A percentile compares a stretch with the other conserved stretches of the same genome.
phyloP scores from a whole-genome alignment of 352 stramenopile species.

The Thraustochytrium sp. region DNA sequence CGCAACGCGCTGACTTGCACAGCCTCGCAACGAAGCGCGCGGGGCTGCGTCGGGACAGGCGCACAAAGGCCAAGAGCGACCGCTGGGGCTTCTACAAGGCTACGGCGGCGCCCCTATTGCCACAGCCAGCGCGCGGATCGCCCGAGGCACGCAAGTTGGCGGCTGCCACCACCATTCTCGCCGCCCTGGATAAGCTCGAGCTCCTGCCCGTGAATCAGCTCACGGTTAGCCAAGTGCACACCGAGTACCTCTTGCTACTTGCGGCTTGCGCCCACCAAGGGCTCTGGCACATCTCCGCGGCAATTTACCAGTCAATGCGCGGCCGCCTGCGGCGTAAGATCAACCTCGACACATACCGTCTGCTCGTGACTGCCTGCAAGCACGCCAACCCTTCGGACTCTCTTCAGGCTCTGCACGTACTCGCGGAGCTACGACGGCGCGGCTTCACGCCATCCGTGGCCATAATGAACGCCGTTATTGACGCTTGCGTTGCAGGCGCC shows the following conservation, averaged over 20 bases:
- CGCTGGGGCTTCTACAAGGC: slow-evolving; percentile 2
- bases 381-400: slow-evolving; percentile 1
- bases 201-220: slow-evolving; percentile 9
- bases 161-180: neutral
- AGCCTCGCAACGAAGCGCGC: neutral
- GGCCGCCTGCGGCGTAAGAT: neutral
- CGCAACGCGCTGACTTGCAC: neutral
- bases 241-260: neutral
- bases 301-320: slow-evolving; percentile 15
- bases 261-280: neutral
- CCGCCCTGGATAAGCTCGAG: slow-evolving; percentile 1
- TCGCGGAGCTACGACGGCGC: neutral
- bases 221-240: neutral
- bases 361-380: slow-evolving; percentile 21
- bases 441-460: neutral
- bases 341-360: slow-evolving; percentile 14
- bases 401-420: neutral
- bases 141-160: neutral
- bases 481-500: neutral
- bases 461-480: slow-evolving; percentile 24
- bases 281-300: slow-evolving; percentile 8
- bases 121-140: neutral
- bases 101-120: neutral
- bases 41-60: neutral
- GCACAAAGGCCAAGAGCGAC: neutral